These are phyloP conservation scores for Pulveroboletus sp. DNA, from an alignment of 768 basidiomycete species.

Conservation along the genomic window DNA sequence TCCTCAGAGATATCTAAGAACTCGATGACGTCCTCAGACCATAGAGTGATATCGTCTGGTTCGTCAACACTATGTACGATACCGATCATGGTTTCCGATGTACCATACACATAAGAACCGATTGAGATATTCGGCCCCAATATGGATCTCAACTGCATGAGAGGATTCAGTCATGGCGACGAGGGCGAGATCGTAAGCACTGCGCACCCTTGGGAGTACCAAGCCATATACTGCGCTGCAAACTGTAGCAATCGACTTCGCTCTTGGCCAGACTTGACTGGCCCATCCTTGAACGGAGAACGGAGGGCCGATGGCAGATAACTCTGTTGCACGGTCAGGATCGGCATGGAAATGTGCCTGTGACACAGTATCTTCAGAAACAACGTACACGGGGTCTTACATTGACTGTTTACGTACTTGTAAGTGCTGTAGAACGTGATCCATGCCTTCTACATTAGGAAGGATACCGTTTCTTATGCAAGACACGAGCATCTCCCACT, in stretches of 20 bases:
- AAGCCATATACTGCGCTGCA: conserved; percentile 14
- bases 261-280: conserved; percentile 15
- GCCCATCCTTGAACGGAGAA: conserved; percentile 15
- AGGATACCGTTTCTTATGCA: conserved; percentile 15
- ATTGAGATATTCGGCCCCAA: conserved; percentile 10
- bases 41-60: conserved; percentile 9
- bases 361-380: not conserved
- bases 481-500: conserved; percentile 17
- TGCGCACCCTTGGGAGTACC: conserved; percentile 15
- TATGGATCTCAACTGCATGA: conserved; percentile 11
- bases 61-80: not conserved
- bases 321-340: conserved; percentile 19
- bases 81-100: conserved; percentile 12
- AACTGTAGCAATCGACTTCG: not conserved
- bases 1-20: conserved; percentile 16
- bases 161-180: not conserved
- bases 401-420: conserved; percentile 2
- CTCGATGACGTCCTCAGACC: conserved; percentile 5
- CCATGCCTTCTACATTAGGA: conserved; percentile 14
- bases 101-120: conserved; percentile 4
- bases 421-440: conserved; percentile 10
- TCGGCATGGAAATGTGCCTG: conserved; percentile 12
- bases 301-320: conserved; percentile 12
- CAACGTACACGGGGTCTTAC: too few species aligned
- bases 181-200: not conserved